Evolutionary conservation across 306 rosid genomes (phyloP), one percentile per base, ranked within the genome.

Genomic region (Castanospermum australe): DNA sequence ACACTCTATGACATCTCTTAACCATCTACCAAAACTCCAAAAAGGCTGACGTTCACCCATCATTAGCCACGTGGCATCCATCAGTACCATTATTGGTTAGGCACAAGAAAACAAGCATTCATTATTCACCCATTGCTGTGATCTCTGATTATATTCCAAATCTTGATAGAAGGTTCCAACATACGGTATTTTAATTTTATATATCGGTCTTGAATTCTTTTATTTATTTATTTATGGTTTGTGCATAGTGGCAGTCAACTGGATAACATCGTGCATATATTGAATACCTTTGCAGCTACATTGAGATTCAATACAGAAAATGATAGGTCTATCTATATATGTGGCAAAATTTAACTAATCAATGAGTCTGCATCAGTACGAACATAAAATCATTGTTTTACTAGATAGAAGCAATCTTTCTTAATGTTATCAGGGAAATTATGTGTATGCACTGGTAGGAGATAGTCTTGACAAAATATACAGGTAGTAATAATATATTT

Each of bases 21-120:
- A 42, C 8, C 62, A 48, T 47, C n/a, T 59, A 10, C 73, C 28
- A 38, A 82, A 62, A 69, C 44, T 71, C 38, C 33, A 11, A 64
- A 64, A 47, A 56, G n/a, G 65, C 30, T 65, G 70, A 56, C 76
- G 65, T 78, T 21, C 61, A 67, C 56, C 52, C 64, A 50, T 33
- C 80, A 63, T 22, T 45, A 15, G 21, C 48, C 77, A 60, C 60
- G 54, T 60, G 65, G 42, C 52, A 45, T 36, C 73, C 67, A 54
- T 67, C 60, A 18, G 5, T 50, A 8, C 39, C 38, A 21, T 44
- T 55, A 20, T 18, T 83, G 25, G 62, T 55, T 71, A 78, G 64
- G 51, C 67, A 54, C 66, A 13, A 62, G 0, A 33, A 64, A 35
- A 52, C 42, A 54, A 30, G 14, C 17, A 0, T 59, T 59, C 33